Evolutionary conservation across 2,329 filamentous ascomycete species (phyloP).

Genomic region (Neofusicoccum sp.): DNA sequence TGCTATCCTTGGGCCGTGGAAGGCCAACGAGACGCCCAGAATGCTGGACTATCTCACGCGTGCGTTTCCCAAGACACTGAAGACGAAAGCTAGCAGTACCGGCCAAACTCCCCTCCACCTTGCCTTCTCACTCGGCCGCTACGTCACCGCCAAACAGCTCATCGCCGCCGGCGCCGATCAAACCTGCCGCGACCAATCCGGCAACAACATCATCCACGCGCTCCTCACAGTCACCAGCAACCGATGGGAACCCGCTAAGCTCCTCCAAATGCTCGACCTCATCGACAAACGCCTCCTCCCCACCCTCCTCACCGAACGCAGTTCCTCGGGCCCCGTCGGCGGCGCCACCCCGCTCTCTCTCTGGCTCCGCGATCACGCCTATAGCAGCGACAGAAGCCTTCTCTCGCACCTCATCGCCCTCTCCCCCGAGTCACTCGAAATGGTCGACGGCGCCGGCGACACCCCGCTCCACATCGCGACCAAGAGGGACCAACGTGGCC

Average conservation of each 20-base stretch:
- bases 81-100: constrained; percentile 51
- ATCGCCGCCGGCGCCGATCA: constrained; percentile 70
- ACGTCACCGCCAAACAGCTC: constrained; percentile 59
- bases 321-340: constrained; percentile 48
- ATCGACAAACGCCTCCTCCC: constrained; percentile 58
- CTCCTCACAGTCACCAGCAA: constrained; percentile 36
- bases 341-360: constrained; percentile 64
- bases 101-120: constrained; percentile 68
- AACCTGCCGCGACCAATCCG: constrained; percentile 57
- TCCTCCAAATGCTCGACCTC: constrained; percentile 52
- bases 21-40: constrained; percentile 43
- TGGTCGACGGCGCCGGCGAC: constrained; percentile 64
- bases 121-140: constrained; percentile 58
- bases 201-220: constrained; percentile 68
- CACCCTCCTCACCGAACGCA: constrained; percentile 59
- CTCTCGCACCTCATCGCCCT: constrained; percentile 33
- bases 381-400: not conserved
- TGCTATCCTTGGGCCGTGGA: constrained; percentile 40
- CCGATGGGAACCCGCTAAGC: constrained; percentile 32
- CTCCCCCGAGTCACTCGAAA: constrained; percentile 47
- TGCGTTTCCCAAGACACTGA: constrained; percentile 59
- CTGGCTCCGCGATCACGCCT: constrained; percentile 21
- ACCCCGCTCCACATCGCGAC: constrained; percentile 62
- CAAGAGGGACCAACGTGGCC: constrained; percentile 36
- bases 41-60: constrained; percentile 67